Percentiles rank a stretch among this genome's conserved stretches.
phyloP scores from a whole-genome alignment of 2,329 filamentous ascomycete genomes.

The Ophiostoma himal-ulmi region DNA sequence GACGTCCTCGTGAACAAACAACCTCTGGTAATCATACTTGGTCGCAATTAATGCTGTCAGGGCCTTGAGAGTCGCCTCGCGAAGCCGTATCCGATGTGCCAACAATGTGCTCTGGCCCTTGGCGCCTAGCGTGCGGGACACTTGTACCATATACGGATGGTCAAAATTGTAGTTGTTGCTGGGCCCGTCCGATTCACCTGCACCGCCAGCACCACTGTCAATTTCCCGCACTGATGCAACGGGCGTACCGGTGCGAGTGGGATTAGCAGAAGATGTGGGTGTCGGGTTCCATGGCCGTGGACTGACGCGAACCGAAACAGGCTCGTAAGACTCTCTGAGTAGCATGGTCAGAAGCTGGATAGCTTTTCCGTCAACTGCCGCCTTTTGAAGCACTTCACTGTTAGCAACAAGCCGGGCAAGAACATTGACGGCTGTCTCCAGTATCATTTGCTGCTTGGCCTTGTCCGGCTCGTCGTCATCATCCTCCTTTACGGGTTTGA shows the following conservation, averaged over 20 bases:
- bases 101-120: slow-evolving; percentile 55
- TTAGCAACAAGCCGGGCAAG: slow-evolving; percentile 74
- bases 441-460: slow-evolving; percentile 46
- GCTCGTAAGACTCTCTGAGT: slow-evolving; percentile 47
- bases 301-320: slow-evolving; percentile 34
- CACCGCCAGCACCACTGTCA: neutral
- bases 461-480: slow-evolving; percentile 33
- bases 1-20: slow-evolving; percentile 74
- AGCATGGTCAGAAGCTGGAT: slow-evolving; percentile 44
- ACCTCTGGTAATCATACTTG: slow-evolving; percentile 78
- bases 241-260: slow-evolving; percentile 1
- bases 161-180: slow-evolving; percentile 10
- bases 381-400: slow-evolving; percentile 71
- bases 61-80: slow-evolving; percentile 70
- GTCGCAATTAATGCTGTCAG: slow-evolving; percentile 75
- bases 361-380: slow-evolving; percentile 62
- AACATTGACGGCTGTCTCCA: slow-evolving; percentile 67
- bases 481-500: slow-evolving; percentile 30
- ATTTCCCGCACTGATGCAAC: slow-evolving; percentile 18
- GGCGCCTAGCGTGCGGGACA: slow-evolving; percentile 46
- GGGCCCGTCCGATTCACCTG: neutral
- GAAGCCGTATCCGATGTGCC: slow-evolving; percentile 66
- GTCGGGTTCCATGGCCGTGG: slow-evolving; percentile 37
- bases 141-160: slow-evolving; percentile 30
- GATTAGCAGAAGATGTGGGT: slow-evolving; percentile 24